Evolutionary conservation across 23 red algal species (phyloP).

Genomic region (Cyanidiococcus yangmingshanensis): DNA sequence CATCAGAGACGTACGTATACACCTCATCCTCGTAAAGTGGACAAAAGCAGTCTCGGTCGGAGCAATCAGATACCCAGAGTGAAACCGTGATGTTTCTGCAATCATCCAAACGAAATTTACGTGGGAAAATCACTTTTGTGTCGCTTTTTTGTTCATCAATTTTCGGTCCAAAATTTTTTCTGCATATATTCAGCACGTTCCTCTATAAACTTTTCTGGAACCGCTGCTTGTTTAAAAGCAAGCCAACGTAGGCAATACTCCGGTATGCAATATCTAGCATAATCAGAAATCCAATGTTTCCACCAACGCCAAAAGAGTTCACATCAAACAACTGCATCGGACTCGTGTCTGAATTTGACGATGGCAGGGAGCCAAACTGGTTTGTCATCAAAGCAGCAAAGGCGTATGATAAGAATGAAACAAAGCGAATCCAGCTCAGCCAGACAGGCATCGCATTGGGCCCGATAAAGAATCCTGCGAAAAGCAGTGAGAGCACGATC

Average conservation of each 20-base stretch:
- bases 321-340: slow-evolving; percentile 6
- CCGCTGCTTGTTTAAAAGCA: neutral
- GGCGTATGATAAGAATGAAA: slow-evolving; percentile 81
- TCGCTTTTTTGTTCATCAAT: no score
- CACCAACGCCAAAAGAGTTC: slow-evolving; percentile 26
- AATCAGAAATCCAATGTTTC: slow-evolving; percentile 40
- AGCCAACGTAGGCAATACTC: slow-evolving; percentile 31
- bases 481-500: slow-evolving; percentile 71
- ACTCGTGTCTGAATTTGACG: neutral
- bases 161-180: no score
- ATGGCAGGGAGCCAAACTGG: slow-evolving; percentile 27
- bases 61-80: no score
- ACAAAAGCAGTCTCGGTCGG: no score
- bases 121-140: no score
- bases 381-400: slow-evolving; percentile 48
- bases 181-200: neutral
- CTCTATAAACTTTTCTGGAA: neutral
- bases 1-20: no score
- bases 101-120: no score
- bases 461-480: slow-evolving; percentile 89
- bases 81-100: no score
- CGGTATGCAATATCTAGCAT: slow-evolving; percentile 34
- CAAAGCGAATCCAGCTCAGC: slow-evolving; percentile 64
- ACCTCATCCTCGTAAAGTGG: no score
- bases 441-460: slow-evolving; percentile 41